Conservation (phyloP, 306 rosid genomes). For the Chamaecrista fasciculata region DNA sequence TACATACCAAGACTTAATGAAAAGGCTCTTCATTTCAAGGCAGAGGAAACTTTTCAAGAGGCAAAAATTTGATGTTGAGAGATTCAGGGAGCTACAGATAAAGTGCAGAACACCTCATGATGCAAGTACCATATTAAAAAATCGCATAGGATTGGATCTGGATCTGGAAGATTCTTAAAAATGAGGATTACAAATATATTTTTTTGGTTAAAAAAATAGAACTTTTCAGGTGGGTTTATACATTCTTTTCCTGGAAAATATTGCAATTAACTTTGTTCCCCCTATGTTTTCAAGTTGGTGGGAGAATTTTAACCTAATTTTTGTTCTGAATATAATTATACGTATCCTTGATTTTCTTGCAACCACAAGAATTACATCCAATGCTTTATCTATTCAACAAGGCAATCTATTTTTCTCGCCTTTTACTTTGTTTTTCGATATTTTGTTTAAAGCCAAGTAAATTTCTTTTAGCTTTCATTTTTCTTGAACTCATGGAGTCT, state of each 20-base stretch:
- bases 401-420: not conserved
- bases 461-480: not conserved
- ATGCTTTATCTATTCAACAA: conserved; percentile 11
- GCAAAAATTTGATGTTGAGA: conserved; percentile 55
- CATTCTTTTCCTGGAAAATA: not conserved
- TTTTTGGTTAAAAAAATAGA: too few species aligned
- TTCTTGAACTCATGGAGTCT: not conserved
- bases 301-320: conserved; percentile 28
- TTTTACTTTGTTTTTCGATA: too few species aligned
- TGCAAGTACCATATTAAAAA: conserved; percentile 53
- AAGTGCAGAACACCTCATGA: conserved; percentile 51
- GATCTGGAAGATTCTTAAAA: conserved; percentile 67
- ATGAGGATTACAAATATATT: conserved; percentile 49
- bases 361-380: not conserved
- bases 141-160: conserved; percentile 55
- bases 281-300: conserved; percentile 27
- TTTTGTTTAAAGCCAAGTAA: not conserved
- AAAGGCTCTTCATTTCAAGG: conserved; percentile 79
- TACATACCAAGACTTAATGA: conserved; percentile 80
- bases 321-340: not conserved
- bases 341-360: not conserved
- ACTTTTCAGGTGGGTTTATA: conserved; percentile 3
- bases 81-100: conserved; percentile 59
- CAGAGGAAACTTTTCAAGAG: conserved; percentile 77
- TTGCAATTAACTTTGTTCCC: conserved; percentile 17